Percentiles rank a stretch among this genome's conserved stretches.
phyloP scores from a whole-genome alignment of 257 asterid genomes.

The Fraxinus americana region DNA sequence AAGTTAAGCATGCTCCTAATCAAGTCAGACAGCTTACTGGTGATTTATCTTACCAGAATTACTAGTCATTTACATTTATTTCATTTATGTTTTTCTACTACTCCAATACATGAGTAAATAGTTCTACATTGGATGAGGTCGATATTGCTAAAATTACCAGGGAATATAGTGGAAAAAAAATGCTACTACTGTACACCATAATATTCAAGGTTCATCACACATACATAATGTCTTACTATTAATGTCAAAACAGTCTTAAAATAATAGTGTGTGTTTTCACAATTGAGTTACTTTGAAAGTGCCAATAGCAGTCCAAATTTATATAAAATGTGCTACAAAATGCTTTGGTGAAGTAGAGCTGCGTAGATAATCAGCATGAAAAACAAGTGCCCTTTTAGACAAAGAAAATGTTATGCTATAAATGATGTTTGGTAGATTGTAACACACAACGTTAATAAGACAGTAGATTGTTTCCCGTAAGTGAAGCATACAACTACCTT shows the following conservation, averaged over 20 bases:
- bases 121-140: neutral
- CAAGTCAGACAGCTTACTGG: slow-evolving; percentile 3
- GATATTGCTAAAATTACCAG: neutral
- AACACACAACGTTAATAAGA: neutral
- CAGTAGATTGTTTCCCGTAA: slow-evolving; percentile 2
- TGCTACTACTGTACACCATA: neutral
- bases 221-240: slow-evolving; percentile 8
- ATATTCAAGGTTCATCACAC: neutral
- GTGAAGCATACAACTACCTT: slow-evolving; percentile 46
- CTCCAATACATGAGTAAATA: neutral
- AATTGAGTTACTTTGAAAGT: slow-evolving; percentile 3
- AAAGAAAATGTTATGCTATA: neutral
- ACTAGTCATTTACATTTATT: slow-evolving; percentile 10
- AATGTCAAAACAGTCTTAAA: slow-evolving; percentile 14
- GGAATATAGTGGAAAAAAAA: neutral
- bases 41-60: slow-evolving; percentile 11
- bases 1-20: slow-evolving; percentile 10
- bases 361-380: neutral
- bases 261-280: neutral
- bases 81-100: neutral
- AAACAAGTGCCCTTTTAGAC: neutral
- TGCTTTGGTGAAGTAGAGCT: neutral
- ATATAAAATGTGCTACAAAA: neutral
- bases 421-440: slow-evolving; percentile 14
- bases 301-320: slow-evolving; percentile 8